Evolutionary conservation across 352 stramenopile species (phyloP).

Genomic region (Phytophthora pini): DNA sequence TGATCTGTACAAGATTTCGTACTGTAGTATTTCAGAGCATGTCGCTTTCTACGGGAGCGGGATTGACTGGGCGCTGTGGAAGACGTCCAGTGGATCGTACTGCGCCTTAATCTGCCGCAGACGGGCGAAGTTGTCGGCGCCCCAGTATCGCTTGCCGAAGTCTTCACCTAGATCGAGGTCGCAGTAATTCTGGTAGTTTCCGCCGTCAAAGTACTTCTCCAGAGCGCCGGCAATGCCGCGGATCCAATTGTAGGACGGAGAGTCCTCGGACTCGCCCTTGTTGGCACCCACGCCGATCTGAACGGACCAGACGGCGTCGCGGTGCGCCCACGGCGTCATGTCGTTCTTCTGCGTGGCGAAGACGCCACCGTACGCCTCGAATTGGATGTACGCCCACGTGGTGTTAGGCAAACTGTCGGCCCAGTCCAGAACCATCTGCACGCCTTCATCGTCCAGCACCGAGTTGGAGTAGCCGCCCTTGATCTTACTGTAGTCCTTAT

Average conservation of each 20-base stretch:
- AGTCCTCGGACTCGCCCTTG: slow-evolving; percentile 47
- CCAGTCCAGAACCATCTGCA: slow-evolving; percentile 47
- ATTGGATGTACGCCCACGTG: slow-evolving; percentile 57
- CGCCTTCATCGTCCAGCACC: slow-evolving; percentile 42
- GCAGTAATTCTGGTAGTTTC: slow-evolving; percentile 71
- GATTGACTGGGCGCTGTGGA: slow-evolving; percentile 65
- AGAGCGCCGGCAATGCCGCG: slow-evolving; percentile 42
- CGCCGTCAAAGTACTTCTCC: slow-evolving; percentile 49
- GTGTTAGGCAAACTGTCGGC: slow-evolving; percentile 44
- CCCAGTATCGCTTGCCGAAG: slow-evolving; percentile 57
- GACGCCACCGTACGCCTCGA: slow-evolving; percentile 57
- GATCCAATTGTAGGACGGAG: slow-evolving; percentile 51
- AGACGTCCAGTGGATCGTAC: slow-evolving; percentile 60
- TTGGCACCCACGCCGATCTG: slow-evolving; percentile 50
- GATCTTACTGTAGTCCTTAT: slow-evolving; percentile 60
- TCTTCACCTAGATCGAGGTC: slow-evolving; percentile 54
- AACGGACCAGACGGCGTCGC: slow-evolving; percentile 55
- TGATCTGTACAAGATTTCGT: neutral
- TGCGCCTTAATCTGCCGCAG: slow-evolving; percentile 54
- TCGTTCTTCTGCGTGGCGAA: slow-evolving; percentile 51
- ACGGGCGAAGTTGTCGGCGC: slow-evolving; percentile 52
- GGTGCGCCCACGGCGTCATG: slow-evolving; percentile 55
- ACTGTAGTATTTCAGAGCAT: too few species aligned
- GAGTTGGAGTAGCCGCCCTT: slow-evolving; percentile 58
- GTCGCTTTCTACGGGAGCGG: slow-evolving; percentile 31